phyloP scores from a whole-genome alignment of 805 yeast species.

The Candida awuae region DNA sequence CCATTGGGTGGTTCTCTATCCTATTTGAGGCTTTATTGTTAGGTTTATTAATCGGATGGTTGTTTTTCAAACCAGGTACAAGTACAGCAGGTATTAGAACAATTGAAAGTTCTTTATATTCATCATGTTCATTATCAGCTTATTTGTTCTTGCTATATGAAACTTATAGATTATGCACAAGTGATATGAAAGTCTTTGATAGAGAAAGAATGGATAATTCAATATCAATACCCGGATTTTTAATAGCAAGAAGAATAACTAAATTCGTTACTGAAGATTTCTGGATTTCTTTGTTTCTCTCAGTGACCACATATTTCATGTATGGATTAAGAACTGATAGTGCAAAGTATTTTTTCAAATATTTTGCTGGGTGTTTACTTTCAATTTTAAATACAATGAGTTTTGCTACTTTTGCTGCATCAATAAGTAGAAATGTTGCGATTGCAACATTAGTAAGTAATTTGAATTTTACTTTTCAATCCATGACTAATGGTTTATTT shows the following conservation, averaged over 20 bases:
- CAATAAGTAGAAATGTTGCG: constrained; percentile 54
- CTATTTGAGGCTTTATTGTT: constrained; percentile 38
- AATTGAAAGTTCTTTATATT: constrained; percentile 42
- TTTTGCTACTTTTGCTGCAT: constrained; percentile 44
- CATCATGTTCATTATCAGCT: constrained; percentile 45
- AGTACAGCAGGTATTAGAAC: constrained; percentile 61
- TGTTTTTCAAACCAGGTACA: constrained; percentile 57
- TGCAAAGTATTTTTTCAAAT: constrained; percentile 49
- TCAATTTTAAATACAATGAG: constrained; percentile 50
- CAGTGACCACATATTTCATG: constrained; percentile 66
- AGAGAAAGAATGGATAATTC: constrained; percentile 67
- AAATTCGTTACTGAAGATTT: constrained; percentile 64
- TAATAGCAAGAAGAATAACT: constrained; percentile 57
- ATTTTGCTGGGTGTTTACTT: constrained; percentile 50
- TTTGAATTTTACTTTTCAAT: constrained; percentile 58
- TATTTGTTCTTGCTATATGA: constrained; percentile 52
- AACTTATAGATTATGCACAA: constrained; percentile 46
- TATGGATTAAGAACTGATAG: constrained; percentile 51
- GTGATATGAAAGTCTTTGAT: constrained; percentile 48
- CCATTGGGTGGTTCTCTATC: constrained; percentile 38
- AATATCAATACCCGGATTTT: constrained; percentile 58
- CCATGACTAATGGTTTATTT: constrained; percentile 75
- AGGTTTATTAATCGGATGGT: constrained; percentile 67
- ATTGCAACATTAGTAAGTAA: constrained; percentile 56
- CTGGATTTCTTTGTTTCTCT: constrained; percentile 49